Conservation (phyloP, 2,329 filamentous ascomycete species). For the Fusarium bulbicola region DNA sequence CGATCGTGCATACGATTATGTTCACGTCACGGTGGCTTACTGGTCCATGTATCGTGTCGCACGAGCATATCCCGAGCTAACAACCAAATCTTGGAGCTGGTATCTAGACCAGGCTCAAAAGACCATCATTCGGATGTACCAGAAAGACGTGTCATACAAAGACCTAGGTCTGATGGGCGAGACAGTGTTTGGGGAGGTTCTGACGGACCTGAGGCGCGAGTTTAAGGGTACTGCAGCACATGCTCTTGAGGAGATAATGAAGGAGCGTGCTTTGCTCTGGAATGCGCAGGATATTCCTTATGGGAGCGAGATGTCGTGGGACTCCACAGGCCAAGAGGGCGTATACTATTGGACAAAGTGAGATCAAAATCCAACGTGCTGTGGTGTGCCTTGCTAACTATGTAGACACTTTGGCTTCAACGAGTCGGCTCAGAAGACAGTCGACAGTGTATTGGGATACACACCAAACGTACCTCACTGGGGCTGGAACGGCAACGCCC, state of each 20-base stretch:
- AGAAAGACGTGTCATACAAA: conserved; percentile 54
- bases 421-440: conserved; percentile 56
- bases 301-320: conserved; percentile 71
- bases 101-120: conserved; percentile 64
- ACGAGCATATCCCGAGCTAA: conserved; percentile 56
- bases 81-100: conserved; percentile 60
- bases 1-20: conserved; percentile 66
- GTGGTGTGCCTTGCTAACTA: neutral
- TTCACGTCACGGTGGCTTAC: conserved; percentile 64
- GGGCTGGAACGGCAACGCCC: conserved; percentile 70
- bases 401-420: conserved; percentile 59
- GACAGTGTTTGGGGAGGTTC: conserved; percentile 63
- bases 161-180: conserved; percentile 67
- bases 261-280: conserved; percentile 59
- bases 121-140: conserved; percentile 54
- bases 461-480: conserved; percentile 68
- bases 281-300: conserved; percentile 61
- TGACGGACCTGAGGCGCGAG: conserved; percentile 61
- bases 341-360: conserved; percentile 67
- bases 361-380: accelerated
- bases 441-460: conserved; percentile 64
- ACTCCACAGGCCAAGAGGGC: conserved; percentile 69
- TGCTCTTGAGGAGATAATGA: conserved; percentile 57
- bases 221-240: conserved; percentile 50
- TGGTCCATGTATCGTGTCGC: conserved; percentile 67